Evolutionary conservation across 1,139 yeast species (phyloP), one percentile per base, ranked within the genome.

Genomic region (Arxiozyma bovina): DNA sequence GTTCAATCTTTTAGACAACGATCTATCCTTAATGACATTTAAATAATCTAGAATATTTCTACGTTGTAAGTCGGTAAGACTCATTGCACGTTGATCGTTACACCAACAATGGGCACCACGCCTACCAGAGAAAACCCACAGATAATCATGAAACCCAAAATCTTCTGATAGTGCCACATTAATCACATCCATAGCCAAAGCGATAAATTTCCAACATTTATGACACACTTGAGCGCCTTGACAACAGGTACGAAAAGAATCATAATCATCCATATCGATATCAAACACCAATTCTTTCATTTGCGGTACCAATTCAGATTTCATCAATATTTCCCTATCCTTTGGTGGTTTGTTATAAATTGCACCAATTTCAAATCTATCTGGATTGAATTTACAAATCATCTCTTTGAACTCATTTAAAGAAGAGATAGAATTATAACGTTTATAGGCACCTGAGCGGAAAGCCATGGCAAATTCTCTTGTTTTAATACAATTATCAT

Each of bases 31-130:
- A 59, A 87, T 74, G 0, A 91, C 83, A 63, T 88, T 94, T 65
- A 94, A 72, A 67, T 93, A 93, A 60, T 87, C 91, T 41, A 91
- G 84, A 15, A 93, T 79, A 1, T 96, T 82, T 61, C 85, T 77
- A 63, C 99, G 79, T 55, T 81, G 80, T 4, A 73, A 63, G 67
- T 94, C 99, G 62, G 81, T 87, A 60, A 93, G 72, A 2, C 70
- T 67, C 55, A 97, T 75, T 0, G 97, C 96, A 51, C 91, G 74
- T 53, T 80, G 72, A 68, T 94, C 99, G 70, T 96, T 87, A 27
- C 93, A 79, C 99, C 99, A 93, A 63, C 98, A 95, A 76, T 93
- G 99, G 27, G 96, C 96, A 70, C 99, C 99, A 78, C 99, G 87
- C 75, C 99, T 85, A 50, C 99, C 99, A 0, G 97, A 89, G 68